Evolutionary conservation across 2,329 filamentous ascomycete genomes (phyloP), one percentile per base, ranked within the genome.

Genomic region (Penicillium sp.): DNA sequence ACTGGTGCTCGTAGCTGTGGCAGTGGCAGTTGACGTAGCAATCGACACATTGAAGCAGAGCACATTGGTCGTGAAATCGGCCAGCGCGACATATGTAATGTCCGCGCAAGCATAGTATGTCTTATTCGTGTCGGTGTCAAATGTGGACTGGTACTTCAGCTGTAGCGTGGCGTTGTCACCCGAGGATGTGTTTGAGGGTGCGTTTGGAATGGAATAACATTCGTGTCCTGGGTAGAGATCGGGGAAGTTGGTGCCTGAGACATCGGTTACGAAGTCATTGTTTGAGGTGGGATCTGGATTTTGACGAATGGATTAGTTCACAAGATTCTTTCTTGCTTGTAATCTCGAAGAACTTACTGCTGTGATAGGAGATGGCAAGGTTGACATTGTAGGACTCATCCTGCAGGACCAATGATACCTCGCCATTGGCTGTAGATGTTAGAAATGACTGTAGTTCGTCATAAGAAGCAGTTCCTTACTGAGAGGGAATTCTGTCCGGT

Each of bases 401-500:
- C 45, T 86, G 83, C 21, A 82, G 79, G 7, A 83, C 80, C 3
- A 88, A 74, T 2, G 84, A 78, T 14, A 88, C 75, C 46, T 79
- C 75, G 13, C 83, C 85, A 54, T 81, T 80, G 14, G 77, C 84
- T 86, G 4, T 29, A 16, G 3, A 14, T 11, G 50, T 52, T 44
- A 43, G 39, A 14, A n/a, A 23, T 16, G 26, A 8, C 10, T 9
- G 7, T 13, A 47, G 33, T 3, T 16, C 5, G 35, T 19, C 29
- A 13, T 27, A 14, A 37, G 43, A 13, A 2, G 55, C 29, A 50
- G 69, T n/a, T 9, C 4, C 77, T 59, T 67, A 84, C 82, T 72
- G 23, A 88, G 64, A 25, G 85, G 85, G 60, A 86, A 87, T 4
- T 78, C 67, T 0, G 83, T 86, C 54, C 85, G 75, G 59, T 83